These are phyloP conservation scores for Raffaelea arxii DNA, from an alignment of 2,329 filamentous ascomycete species.

Conservation along the genomic window DNA sequence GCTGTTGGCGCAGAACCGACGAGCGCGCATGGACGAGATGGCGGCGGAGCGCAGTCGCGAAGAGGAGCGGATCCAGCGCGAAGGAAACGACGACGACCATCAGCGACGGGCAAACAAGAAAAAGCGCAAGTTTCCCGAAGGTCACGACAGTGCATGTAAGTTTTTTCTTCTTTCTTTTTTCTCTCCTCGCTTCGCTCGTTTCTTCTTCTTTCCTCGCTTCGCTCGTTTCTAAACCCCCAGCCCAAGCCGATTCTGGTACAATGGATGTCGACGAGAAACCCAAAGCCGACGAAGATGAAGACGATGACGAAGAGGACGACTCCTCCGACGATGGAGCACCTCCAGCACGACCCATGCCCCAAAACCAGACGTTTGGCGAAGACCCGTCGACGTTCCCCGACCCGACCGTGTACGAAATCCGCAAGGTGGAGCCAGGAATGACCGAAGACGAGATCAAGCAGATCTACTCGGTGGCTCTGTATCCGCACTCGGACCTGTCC, in stretches of 20 bases:
- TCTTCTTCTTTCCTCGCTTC: not conserved
- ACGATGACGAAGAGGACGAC: slow-evolving; percentile 29
- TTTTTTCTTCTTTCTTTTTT: slow-evolving; percentile 7
- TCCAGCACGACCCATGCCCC: slow-evolving; percentile 55
- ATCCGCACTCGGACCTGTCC: slow-evolving; percentile 69
- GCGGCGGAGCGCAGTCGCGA: slow-evolving; percentile 35
- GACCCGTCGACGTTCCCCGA: slow-evolving; percentile 88
- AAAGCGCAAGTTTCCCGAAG: slow-evolving; percentile 60
- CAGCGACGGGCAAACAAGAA: slow-evolving; percentile 57
- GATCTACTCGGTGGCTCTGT: slow-evolving; percentile 79
- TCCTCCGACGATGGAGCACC: slow-evolving; percentile 50
- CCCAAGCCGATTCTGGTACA: not conserved
- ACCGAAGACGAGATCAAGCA: slow-evolving; percentile 74
- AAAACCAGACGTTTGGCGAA: slow-evolving; percentile 82
- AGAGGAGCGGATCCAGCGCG: slow-evolving; percentile 38
- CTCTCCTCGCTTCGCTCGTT: not conserved
- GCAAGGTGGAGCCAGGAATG: slow-evolving; percentile 64
- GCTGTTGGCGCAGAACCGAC: slow-evolving; percentile 54
- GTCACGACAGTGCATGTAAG: slow-evolving; percentile 29
- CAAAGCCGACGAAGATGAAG: slow-evolving; percentile 27
- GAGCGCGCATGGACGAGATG: slow-evolving; percentile 48
- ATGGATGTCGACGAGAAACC: slow-evolving; percentile 19
- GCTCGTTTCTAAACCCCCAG: not conserved
- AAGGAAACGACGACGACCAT: slow-evolving; percentile 35
- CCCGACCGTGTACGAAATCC: slow-evolving; percentile 90